Conservation (phyloP, 306 rosid species). For the Cucurbita moschata region DNA sequence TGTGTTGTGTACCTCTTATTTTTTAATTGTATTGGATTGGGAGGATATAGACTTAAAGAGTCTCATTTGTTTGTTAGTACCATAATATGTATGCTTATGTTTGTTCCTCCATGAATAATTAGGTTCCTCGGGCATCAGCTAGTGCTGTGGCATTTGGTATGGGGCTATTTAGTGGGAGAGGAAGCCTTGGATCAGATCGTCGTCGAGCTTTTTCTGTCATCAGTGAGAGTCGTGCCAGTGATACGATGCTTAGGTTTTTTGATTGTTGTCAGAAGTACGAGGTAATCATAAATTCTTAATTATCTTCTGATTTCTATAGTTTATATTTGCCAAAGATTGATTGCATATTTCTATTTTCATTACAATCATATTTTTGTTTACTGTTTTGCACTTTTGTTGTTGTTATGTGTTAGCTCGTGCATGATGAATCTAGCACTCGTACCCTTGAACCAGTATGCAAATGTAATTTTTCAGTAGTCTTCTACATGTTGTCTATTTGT, state of each 20-base stretch:
- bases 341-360: background rate
- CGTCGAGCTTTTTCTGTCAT: constrained; percentile 75
- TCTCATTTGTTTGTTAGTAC: background rate
- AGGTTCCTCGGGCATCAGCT: constrained; percentile 93
- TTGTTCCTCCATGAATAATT: constrained; percentile 7
- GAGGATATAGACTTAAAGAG: background rate
- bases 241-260: constrained; percentile 51
- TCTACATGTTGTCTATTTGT: background rate
- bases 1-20: constrained; percentile 9
- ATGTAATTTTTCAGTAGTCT: background rate
- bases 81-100: background rate
- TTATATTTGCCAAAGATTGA: background rate
- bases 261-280: constrained; percentile 74
- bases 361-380: background rate
- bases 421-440: background rate
- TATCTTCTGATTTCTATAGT: background rate
- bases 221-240: constrained; percentile 88
- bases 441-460: background rate
- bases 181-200: constrained; percentile 64
- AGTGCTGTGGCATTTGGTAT: constrained; percentile 97
- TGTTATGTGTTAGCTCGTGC: background rate
- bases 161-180: constrained; percentile 68
- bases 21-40: background rate
- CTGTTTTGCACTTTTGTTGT: background rate
- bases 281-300: constrained; percentile 27